Percentiles rank a stretch among this genome's conserved stretches.
Conservation (phyloP, 495 filamentous ascomycete species). For the Penicillium desertorum region DNA sequence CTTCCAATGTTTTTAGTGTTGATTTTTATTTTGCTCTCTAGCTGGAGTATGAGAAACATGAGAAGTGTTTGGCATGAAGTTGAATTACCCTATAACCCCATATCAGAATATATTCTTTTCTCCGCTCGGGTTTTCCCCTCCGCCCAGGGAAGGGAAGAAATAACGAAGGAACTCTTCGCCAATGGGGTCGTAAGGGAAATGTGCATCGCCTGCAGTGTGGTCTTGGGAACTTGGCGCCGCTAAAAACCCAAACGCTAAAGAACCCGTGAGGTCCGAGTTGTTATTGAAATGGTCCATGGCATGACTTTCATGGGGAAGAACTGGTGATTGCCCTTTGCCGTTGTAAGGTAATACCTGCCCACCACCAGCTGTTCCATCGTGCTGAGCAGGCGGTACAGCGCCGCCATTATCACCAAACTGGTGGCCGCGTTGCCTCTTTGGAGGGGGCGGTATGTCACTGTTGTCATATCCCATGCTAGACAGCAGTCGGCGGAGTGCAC, state of each 20-base stretch:
- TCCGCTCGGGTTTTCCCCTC: background rate
- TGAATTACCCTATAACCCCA: too few species aligned
- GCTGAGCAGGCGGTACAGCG: background rate
- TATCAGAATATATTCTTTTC: background rate
- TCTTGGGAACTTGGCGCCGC: background rate
- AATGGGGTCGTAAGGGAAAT: conserved; percentile 48
- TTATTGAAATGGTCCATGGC: background rate
- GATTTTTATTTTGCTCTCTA: too few species aligned
- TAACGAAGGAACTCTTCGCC: conserved; percentile 45
- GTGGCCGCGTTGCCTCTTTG: conserved; percentile 15
- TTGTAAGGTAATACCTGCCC: background rate
- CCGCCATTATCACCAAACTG: background rate
- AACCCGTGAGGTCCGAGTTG: conserved; percentile 10
- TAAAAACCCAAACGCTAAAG: background rate
- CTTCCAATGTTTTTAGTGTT: too few species aligned
- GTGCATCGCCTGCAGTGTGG: conserved; percentile 21
- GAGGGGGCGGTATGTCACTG: conserved; percentile 24
- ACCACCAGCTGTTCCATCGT: too few species aligned
- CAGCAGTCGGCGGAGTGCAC: conserved; percentile 33
- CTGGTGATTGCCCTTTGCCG: background rate
- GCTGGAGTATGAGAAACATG: too few species aligned
- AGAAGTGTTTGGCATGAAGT: too few species aligned
- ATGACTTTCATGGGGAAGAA: background rate
- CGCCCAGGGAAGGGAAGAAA: conserved; percentile 38
- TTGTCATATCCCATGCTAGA: background rate